Evolutionary conservation across 331 rosid genomes (phyloP).

Genomic region (Malus hybrid): DNA sequence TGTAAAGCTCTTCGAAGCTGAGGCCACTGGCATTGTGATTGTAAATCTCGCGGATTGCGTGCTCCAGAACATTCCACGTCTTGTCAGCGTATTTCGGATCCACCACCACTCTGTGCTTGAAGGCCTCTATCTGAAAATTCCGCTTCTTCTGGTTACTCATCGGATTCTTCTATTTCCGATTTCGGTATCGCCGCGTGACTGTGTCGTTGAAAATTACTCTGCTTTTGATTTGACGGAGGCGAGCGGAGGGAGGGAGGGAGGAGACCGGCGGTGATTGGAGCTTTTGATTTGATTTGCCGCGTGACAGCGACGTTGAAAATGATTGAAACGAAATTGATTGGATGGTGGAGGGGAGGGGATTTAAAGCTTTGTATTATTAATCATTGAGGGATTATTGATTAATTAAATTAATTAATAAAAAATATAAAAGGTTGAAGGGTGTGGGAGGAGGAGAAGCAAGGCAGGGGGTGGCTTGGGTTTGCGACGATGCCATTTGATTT

Average conservation of each 20-base stretch:
- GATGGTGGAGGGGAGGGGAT: no score
- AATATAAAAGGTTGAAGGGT: neutral
- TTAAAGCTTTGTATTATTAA: no score
- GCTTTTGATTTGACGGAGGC: neutral
- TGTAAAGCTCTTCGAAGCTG: constrained; percentile 90
- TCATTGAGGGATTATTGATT: neutral
- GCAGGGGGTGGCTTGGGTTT: neutral
- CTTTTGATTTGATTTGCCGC: neutral
- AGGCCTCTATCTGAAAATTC: constrained; percentile 74
- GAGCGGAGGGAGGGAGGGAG: neutral
- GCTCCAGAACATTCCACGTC: constrained; percentile 84
- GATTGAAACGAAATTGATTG: neutral
- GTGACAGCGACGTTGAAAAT: neutral
- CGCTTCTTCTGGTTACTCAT: constrained; percentile 88
- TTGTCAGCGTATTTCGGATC: constrained; percentile 92
- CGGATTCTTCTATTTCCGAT: neutral
- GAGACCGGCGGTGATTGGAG: neutral
- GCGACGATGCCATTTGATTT: neutral
- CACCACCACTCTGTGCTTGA: constrained; percentile 67
- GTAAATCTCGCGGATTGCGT: constrained; percentile 84
- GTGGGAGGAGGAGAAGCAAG: neutral
- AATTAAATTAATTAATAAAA: neutral
- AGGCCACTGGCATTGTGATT: constrained; percentile 93
- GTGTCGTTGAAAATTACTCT: no score
- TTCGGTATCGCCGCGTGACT: neutral